Evolutionary conservation across 228 moss, liverwort and hornwort species (phyloP).

Genomic region (Sphagnum fallax): DNA sequence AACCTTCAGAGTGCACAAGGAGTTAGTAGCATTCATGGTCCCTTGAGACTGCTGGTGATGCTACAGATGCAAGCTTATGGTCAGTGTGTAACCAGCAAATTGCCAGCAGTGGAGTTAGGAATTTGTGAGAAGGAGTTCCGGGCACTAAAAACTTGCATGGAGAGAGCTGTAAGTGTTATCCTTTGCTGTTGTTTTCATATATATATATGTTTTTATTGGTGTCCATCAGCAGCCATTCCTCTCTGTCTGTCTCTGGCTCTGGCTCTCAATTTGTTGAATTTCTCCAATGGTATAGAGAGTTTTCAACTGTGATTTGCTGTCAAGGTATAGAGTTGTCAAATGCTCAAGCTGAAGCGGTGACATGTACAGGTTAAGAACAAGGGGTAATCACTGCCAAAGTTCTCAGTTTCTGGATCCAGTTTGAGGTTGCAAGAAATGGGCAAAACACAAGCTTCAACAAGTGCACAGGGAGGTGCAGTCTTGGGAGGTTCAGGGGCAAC

Average conservation of each 20-base stretch:
- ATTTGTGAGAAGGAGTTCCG: conserved; percentile 82
- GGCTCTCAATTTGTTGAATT: no score
- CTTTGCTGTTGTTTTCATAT: background rate
- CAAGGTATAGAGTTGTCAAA: no score
- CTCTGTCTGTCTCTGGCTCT: background rate
- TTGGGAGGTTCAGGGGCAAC: conserved; percentile 59
- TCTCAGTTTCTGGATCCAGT: background rate
- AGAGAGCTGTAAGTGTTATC: conserved; percentile 40
- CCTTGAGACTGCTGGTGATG: background rate
- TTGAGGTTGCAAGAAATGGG: conserved; percentile 29
- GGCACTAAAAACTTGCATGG: conserved; percentile 60
- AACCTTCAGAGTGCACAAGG: no score
- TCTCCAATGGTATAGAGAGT: no score
- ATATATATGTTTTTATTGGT: background rate
- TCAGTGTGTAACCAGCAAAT: conserved; percentile 43
- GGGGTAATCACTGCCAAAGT: conserved; percentile 8
- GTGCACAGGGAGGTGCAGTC: conserved; percentile 31
- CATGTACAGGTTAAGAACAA: conserved; percentile 31
- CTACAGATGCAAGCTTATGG: conserved; percentile 41
- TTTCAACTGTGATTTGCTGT: no score
- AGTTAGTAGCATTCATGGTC: no score
- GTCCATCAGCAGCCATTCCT: background rate
- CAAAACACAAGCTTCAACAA: conserved; percentile 45
- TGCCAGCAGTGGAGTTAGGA: conserved; percentile 46
- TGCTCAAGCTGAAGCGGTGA: no score